Evolutionary conservation across 2,329 filamentous ascomycete genomes (phyloP), one percentile per base, ranked within the genome.

Genomic region (Aspergillus versicolor): DNA sequence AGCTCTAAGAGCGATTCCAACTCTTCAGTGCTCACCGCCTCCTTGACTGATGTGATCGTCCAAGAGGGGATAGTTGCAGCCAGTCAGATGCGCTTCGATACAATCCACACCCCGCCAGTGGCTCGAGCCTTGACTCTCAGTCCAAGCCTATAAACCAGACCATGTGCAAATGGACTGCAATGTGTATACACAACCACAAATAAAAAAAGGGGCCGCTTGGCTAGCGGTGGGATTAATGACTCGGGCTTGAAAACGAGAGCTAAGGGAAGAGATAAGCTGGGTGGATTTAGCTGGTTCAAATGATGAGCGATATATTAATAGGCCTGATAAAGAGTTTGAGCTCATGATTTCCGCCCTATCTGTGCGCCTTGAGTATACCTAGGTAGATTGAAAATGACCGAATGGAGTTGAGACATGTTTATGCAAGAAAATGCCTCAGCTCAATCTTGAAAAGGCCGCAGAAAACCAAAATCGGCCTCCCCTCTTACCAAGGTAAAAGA

Each of bases 391-490:
- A 21, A 21, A 21, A 21, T 21, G 21, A 21, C 21, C 21, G 41
- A 45, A 54, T 50, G 44, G 38, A 37, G 44, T 22, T 5, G 9
- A 42, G 27, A 43, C 21, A 46, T 32, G 47, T 30, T 17, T 11
- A 56, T 57, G 54, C 54, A 42, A 15, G 34, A 42, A 57, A 57
- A 57, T 57, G 55, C 55, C 55, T 57, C 55, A 57, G 21, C 50
- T 44, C 22, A 44, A 48, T 44, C 37, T 37, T 5, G 9, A 56
- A 51, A 46, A 47, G 38, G 24, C 30, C 41, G 37, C 15, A 40
- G 42, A 51, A 40, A 42, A 53, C 22, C 40, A 43, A 32, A 48
- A 37, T 52, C 52, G 52, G 50, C 50, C 27, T 30, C 9, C 8
- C 4, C 27, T 30, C 27, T 30, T 30, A 9, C 27, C 9, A 4